Evolutionary conservation across 169 alveolate genomes (phyloP), one percentile per base, ranked within the genome.

Genomic region (Cryptosporidium bovis): DNA sequence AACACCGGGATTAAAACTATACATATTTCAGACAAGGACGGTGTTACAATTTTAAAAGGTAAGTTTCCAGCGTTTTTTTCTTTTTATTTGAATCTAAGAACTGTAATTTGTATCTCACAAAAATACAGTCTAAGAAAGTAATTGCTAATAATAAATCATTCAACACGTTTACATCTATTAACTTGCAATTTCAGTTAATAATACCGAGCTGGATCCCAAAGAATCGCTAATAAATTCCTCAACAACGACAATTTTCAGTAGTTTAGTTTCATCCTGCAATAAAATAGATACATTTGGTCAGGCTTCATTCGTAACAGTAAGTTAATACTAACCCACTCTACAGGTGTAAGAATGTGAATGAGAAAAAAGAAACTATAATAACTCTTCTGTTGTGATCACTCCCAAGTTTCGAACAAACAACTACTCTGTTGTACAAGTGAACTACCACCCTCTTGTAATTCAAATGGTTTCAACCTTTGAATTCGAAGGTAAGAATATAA

Each of bases 11-110:
- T 77, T 29, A 40, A 77, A 29, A 34, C 77, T 6, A 77, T 77
- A 34, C 24, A 29, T 20, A 60, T 77, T 29, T 58, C 85, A 12
- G 85, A 77, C 46, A 53, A 27, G 15, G 85, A 77, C 46, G 85
- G 85, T 2, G 71, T 77, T 20, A 51, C 44, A 13, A 66, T 77
- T 5, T 55, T 77, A 20, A 77, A 77, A 77, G 85, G 85, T 77
- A 18, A 18, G 69, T 69, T 46, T 33, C n/a, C 18, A 6, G 13
- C 20, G 18, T 29, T 27, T 27, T 62, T 4, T 5, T 5, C 0
- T 16, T 56, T 16, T 16, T n/a, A n/a, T n/a, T n/a, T n/a, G n/a
- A n/a, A n/a, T n/a, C n/a, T n/a, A n/a, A n/a, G n/a, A n/a, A n/a
- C n/a, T n/a, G n/a, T n/a, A n/a, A n/a, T n/a, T n/a, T n/a, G n/a